These are phyloP conservation scores for Rhizopus microsporus DNA, from an alignment of 371 early-diverging fungal genomes.

Conservation along the genomic window DNA sequence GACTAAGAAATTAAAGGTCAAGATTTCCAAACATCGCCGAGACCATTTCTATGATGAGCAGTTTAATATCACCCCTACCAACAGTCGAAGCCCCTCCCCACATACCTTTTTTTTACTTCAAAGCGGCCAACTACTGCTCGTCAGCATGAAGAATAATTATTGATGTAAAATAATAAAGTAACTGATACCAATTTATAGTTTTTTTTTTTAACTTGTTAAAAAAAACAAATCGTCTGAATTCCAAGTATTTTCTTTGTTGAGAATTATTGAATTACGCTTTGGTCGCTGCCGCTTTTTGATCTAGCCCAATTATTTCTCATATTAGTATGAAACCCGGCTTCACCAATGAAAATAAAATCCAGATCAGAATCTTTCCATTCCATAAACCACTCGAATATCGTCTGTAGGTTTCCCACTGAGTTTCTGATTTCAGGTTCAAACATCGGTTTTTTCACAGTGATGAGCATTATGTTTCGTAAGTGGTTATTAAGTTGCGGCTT, in stretches of 20 bases:
- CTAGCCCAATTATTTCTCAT: constrained; percentile 12
- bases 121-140: constrained; percentile 7
- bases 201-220: constrained; percentile 3
- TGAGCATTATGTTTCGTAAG: constrained; percentile 10
- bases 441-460: constrained; percentile 1
- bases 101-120: constrained; percentile 6
- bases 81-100: constrained; percentile 9
- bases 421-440: constrained; percentile 11
- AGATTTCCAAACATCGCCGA: constrained; percentile 9
- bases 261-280: constrained; percentile 10
- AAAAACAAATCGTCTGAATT: constrained; percentile 11
- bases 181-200: constrained; percentile 4
- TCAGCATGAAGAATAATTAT: constrained; percentile 6
- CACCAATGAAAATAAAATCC: too few relatives aligned
- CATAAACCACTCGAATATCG: constrained; percentile 12
- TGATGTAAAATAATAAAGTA: constrained; percentile 1
- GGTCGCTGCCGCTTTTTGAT: constrained; percentile 3
- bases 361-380: too few relatives aligned
- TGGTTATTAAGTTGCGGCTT: constrained; percentile 9
- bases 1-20: constrained; percentile 9
- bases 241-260: constrained; percentile 6
- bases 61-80: constrained; percentile 7
- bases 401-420: constrained; percentile 4
- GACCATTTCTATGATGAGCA: constrained; percentile 7
- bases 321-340: constrained; percentile 13